phyloP scores from a whole-genome alignment of 2,329 filamentous ascomycete genomes.

The Aureobasidium sp. region DNA sequence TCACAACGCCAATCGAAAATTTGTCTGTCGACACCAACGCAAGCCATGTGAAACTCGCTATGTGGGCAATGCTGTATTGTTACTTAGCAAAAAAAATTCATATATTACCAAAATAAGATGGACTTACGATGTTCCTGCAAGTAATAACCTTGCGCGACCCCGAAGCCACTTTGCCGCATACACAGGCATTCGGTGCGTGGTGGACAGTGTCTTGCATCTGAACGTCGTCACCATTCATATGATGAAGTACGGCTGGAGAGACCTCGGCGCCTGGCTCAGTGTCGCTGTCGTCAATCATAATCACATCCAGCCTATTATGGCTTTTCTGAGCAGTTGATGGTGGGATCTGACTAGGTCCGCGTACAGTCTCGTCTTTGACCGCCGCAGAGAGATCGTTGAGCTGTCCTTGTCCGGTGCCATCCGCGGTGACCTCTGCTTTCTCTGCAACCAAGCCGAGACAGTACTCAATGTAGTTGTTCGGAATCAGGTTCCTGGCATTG shows the following conservation, averaged over 20 bases:
- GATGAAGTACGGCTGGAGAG: background rate
- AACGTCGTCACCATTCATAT: background rate
- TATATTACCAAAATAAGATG: background rate
- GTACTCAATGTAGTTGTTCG: slow-evolving; percentile 20
- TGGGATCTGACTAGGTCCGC: background rate
- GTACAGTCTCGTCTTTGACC: background rate
- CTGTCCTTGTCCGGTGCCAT: background rate
- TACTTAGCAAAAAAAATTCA: background rate
- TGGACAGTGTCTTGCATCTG: background rate
- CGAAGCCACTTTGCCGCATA: slow-evolving; percentile 17
- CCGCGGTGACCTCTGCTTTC: background rate
- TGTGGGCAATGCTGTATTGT: slow-evolving; percentile 17
- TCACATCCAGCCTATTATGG: background rate
- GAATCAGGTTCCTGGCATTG: slow-evolving; percentile 25
- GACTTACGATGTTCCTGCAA: slow-evolving; percentile 22
- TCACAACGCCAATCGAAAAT: slow-evolving; percentile 20
- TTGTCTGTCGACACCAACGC: slow-evolving; percentile 20
- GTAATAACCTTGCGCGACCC: slow-evolving; percentile 17
- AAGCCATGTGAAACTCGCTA: slow-evolving; percentile 22
- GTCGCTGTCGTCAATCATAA: slow-evolving; percentile 6
- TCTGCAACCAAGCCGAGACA: background rate
- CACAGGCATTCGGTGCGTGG: slow-evolving; percentile 14
- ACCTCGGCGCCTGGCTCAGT: slow-evolving; percentile 6
- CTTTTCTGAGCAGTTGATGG: background rate
- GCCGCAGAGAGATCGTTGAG: background rate